Evolutionary conservation across 2,329 filamentous ascomycete species (phyloP).

Genomic region (Fusarium agapanthi): DNA sequence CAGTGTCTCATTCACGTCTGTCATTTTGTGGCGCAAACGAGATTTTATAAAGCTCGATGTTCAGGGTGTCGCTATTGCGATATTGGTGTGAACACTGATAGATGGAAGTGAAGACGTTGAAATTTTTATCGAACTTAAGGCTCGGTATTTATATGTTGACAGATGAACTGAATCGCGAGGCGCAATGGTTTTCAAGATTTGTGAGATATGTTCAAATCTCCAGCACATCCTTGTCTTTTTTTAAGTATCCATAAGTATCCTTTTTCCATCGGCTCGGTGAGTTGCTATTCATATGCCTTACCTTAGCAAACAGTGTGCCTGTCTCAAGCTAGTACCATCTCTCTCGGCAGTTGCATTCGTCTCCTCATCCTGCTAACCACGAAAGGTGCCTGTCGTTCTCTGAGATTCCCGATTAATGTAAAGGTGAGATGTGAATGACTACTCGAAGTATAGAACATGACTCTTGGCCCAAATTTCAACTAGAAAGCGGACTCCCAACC

Average conservation of each 20-base stretch:
- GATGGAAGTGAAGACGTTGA: too few relatives aligned
- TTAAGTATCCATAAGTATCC: neutral
- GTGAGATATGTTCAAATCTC: neutral
- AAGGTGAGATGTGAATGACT: neutral
- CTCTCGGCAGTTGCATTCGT: neutral
- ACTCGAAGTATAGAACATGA: too few relatives aligned
- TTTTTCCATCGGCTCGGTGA: fast-evolving
- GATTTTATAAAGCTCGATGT: too few relatives aligned
- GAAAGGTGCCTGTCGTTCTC: neutral
- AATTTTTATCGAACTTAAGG: too few relatives aligned
- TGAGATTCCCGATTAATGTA: neutral
- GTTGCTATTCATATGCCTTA: neutral
- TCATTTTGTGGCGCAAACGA: neutral
- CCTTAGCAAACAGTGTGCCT: neutral
- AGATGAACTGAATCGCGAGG: neutral
- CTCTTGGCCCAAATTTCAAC: neutral
- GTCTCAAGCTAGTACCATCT: neutral
- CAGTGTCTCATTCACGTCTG: neutral
- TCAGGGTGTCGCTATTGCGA: too few relatives aligned
- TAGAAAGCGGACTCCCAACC: too few relatives aligned
- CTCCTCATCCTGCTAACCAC: fast-evolving
- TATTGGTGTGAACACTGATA: too few relatives aligned
- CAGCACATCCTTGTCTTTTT: fast-evolving
- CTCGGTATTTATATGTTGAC: fast-evolving
- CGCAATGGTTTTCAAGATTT: neutral